phyloP scores from a whole-genome alignment of 2,329 filamentous ascomycete species.

The Onygena corvina region DNA sequence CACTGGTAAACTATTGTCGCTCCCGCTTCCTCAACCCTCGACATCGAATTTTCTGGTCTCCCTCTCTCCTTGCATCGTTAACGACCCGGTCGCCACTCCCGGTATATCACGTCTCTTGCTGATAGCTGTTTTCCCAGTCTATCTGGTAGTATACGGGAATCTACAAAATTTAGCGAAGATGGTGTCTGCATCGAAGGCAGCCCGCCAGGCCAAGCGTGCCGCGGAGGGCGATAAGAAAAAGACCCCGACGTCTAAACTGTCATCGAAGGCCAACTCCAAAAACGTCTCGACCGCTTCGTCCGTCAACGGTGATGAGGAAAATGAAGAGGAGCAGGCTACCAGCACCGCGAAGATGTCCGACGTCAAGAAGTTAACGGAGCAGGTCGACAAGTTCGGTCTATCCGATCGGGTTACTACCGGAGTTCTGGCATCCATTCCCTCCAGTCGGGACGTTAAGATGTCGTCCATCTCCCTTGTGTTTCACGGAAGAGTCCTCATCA shows the following conservation, averaged over 20 bases:
- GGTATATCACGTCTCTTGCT: too few relatives aligned
- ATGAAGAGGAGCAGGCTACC: slow-evolving; percentile 57
- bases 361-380: slow-evolving; percentile 75
- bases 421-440: slow-evolving; percentile 72
- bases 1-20: too few relatives aligned
- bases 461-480: slow-evolving; percentile 87
- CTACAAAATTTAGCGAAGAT: slow-evolving; percentile 31
- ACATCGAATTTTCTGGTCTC: slow-evolving; percentile 22
- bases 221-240: slow-evolving; percentile 64
- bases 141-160: neutral
- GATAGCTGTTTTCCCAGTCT: neutral
- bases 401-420: slow-evolving; percentile 97
- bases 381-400: slow-evolving; percentile 91
- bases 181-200: slow-evolving; percentile 58
- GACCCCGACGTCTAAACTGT: slow-evolving; percentile 58
- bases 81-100: too few relatives aligned
- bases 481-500: slow-evolving; percentile 93
- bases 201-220: slow-evolving; percentile 54
- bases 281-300: slow-evolving; percentile 51
- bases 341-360: slow-evolving; percentile 61
- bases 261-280: slow-evolving; percentile 56
- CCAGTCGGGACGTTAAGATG: slow-evolving; percentile 94
- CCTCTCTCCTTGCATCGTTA: slow-evolving; percentile 17
- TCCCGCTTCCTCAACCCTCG: slow-evolving; percentile 6
- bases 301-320: slow-evolving; percentile 59